phyloP scores from a whole-genome alignment of 169 alveolate genomes.

The Plasmodium fragile region DNA sequence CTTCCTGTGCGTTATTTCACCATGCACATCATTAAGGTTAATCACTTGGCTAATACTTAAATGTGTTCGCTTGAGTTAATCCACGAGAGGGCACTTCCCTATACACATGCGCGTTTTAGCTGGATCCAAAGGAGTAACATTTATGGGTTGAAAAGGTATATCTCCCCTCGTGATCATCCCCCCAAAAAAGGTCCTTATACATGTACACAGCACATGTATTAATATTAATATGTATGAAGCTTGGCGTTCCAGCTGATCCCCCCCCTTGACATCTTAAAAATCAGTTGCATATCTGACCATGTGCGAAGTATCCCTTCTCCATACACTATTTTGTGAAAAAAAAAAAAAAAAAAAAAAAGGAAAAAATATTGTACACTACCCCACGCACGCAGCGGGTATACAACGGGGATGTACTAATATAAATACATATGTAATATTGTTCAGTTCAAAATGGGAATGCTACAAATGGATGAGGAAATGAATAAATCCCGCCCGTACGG shows the following conservation, averaged over 20 bases:
- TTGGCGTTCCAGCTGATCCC: not conserved
- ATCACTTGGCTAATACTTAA: not conserved
- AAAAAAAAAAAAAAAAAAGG: not conserved
- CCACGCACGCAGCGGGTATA: not conserved
- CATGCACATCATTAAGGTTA: not conserved
- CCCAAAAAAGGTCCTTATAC: not conserved
- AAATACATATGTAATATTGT: not conserved
- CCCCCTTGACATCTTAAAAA: not conserved
- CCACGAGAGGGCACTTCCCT: not conserved
- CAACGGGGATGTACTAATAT: not conserved
- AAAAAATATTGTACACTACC: not conserved
- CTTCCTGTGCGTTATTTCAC: not conserved
- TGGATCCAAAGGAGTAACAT: not conserved
- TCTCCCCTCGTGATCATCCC: not conserved
- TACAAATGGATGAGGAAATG: not conserved
- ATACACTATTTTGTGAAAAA: not conserved
- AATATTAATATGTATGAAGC: not conserved
- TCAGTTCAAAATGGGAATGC: not conserved
- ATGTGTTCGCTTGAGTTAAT: not conserved
- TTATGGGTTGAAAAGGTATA: not conserved
- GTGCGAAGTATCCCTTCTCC: slow-evolving; percentile 5
- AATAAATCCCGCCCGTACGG: slow-evolving; percentile 1
- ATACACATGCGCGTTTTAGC: not conserved
- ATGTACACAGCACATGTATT: not conserved
- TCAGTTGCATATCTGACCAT: not conserved